Conservation (phyloP, 495 filamentous ascomycete genomes). For the Aspergillus wentii region DNA sequence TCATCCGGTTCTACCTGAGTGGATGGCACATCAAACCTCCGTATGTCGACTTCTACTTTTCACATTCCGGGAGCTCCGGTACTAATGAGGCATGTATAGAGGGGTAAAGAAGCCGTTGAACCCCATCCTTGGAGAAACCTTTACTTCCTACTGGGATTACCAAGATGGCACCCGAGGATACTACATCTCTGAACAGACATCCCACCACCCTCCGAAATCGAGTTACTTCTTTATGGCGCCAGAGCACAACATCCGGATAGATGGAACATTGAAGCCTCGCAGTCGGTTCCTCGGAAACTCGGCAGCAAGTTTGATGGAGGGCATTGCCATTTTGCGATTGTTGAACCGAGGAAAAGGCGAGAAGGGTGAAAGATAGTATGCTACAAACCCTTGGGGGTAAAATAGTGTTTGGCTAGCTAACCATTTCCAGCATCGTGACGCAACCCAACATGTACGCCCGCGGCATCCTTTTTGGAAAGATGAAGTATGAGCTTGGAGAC, state of each 20-base stretch:
- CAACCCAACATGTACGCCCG: conserved; percentile 99
- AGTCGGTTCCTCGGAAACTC: conserved; percentile 97
- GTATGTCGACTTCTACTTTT: conserved; percentile 49
- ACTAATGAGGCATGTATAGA: conserved; percentile 42
- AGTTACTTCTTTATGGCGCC: conserved; percentile 99
- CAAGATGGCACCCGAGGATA: conserved; percentile 80
- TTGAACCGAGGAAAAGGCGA: conserved; percentile 66
- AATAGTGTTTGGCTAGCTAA: too few relatives aligned
- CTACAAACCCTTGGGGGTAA: too few relatives aligned
- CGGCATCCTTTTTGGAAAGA: conserved; percentile 96
- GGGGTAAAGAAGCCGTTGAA: conserved; percentile 99
- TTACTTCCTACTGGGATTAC: conserved; percentile 95
- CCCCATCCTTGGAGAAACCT: conserved; percentile 92
- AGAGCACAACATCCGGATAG: conserved; percentile 89
- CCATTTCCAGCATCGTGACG: conserved; percentile 64
- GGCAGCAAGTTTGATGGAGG: conserved; percentile 97
- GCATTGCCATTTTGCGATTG: conserved; percentile 80
- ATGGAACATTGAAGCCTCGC: conserved; percentile 92
- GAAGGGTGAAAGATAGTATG: conserved; percentile 82
- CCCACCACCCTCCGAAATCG: conserved; percentile 96
- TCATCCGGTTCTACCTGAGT: conserved; percentile 96
- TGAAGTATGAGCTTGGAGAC: conserved; percentile 99
- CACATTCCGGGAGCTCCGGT: neutral
- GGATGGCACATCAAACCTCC: conserved; percentile 99
- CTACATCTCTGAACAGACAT: conserved; percentile 94